Conservation (phyloP, 2,329 filamentous ascomycete genomes). For the Fusarium transvaalense region DNA sequence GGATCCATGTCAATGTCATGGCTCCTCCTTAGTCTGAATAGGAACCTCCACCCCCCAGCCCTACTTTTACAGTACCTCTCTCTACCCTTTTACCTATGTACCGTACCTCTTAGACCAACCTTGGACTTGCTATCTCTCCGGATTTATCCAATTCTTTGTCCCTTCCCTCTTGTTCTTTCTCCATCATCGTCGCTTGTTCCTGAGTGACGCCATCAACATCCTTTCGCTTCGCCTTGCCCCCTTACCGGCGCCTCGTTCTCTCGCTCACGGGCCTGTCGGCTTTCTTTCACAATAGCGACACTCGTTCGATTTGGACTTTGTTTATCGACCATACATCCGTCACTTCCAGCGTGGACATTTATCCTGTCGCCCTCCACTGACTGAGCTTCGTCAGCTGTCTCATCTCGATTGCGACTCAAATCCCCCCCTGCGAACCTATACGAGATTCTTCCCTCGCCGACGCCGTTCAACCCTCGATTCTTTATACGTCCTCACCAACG, state of each 20-base stretch:
- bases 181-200: slow-evolving; percentile 37
- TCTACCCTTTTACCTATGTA: slow-evolving; percentile 2
- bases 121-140: slow-evolving; percentile 16
- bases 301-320: slow-evolving; percentile 36
- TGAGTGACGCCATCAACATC: slow-evolving; percentile 37
- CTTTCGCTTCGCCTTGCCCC: slow-evolving; percentile 24
- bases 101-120: neutral
- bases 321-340: slow-evolving; percentile 11
- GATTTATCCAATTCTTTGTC: slow-evolving; percentile 38
- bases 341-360: neutral
- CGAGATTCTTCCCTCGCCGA: slow-evolving; percentile 17
- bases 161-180: slow-evolving; percentile 18
- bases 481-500: slow-evolving; percentile 8
- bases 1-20: slow-evolving; percentile 39
- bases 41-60: slow-evolving; percentile 40
- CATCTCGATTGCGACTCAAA: slow-evolving; percentile 13
- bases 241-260: slow-evolving; percentile 36
- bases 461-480: slow-evolving; percentile 17
- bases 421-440: slow-evolving; percentile 30
- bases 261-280: slow-evolving; percentile 29
- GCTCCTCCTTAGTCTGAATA: slow-evolving; percentile 35
- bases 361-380: slow-evolving; percentile 13
- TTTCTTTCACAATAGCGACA: slow-evolving; percentile 29
- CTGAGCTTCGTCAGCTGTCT: slow-evolving; percentile 14
- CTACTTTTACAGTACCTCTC: slow-evolving; percentile 40